phyloP scores from a whole-genome alignment of 768 basidiomycete species.

The Macrolepiota fuliginosa region DNA sequence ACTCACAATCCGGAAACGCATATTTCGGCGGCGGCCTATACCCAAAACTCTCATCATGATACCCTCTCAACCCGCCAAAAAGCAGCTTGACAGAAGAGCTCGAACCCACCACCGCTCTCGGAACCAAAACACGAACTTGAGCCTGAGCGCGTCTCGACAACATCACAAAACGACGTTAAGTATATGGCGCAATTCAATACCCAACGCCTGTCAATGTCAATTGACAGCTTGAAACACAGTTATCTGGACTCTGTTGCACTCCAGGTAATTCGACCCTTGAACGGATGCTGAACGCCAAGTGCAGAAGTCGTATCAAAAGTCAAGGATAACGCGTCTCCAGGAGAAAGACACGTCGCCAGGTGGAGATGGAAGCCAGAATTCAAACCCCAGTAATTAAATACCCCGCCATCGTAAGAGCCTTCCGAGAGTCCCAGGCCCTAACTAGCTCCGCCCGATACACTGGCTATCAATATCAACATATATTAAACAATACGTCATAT shows the following conservation, averaged over 20 bases:
- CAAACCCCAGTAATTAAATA: background rate
- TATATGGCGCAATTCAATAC: too few relatives aligned
- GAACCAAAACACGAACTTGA: background rate
- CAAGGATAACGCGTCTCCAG: background rate
- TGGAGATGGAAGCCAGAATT: background rate
- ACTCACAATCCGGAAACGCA: constrained; percentile 71
- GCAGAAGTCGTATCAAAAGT: background rate
- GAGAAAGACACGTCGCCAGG: background rate
- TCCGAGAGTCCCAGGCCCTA: background rate
- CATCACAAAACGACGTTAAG: background rate
- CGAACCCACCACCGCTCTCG: background rate
- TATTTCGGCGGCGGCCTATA: constrained; percentile 66
- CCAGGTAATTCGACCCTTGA: background rate
- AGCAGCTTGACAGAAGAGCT: background rate
- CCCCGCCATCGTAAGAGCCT: background rate
- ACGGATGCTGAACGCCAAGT: background rate
- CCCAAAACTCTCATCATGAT: constrained; percentile 82
- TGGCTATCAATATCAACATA: background rate
- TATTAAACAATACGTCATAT: background rate
- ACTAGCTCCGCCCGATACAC: background rate
- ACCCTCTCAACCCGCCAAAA: constrained; percentile 24
- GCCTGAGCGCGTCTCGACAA: background rate
- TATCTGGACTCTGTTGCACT: background rate
- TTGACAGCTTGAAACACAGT: too few relatives aligned
- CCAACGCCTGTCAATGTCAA: too few relatives aligned